phyloP scores from a whole-genome alignment of 78 protist genomes.

The Speleostelium caveatum region DNA sequence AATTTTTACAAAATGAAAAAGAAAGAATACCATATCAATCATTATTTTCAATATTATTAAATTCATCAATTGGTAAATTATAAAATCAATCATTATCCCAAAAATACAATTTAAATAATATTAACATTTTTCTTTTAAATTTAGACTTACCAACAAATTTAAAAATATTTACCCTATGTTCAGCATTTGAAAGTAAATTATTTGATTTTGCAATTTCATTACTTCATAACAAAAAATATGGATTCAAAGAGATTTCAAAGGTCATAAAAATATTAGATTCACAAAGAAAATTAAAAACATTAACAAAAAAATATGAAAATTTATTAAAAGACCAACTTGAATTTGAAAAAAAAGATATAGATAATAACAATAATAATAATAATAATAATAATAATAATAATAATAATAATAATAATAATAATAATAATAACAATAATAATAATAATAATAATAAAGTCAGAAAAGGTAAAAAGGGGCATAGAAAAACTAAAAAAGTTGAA shows the following conservation, averaged over 20 bases:
- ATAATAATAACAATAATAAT: conserved; percentile 13
- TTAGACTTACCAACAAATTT: conserved; percentile 27
- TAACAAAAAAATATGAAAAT: conserved; percentile 13
- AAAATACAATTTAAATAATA: not conserved
- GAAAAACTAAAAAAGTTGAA: not conserved
- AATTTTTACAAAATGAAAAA: no score
- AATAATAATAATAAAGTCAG: conserved; percentile 6
- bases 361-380: conserved; percentile 13
- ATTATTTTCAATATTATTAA: not conserved
- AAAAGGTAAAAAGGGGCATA: not conserved
- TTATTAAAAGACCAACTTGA: not conserved
- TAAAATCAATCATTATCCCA: not conserved
- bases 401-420: not conserved
- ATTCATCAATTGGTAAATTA: not conserved
- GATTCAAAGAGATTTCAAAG: conserved; percentile 68
- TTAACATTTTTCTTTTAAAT: no score
- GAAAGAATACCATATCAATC: no score
- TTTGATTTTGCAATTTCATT: conserved; percentile 37
- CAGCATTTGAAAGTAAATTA: conserved; percentile 35
- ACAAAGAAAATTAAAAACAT: conserved; percentile 11
- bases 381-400: conserved; percentile 9
- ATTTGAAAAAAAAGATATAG: not conserved
- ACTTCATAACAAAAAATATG: conserved; percentile 43
- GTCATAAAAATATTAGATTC: conserved; percentile 60
- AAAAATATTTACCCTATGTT: conserved; percentile 45